Evolutionary conservation across 805 yeast genomes (phyloP).

Genomic region (Huiozyma naganishii): DNA sequence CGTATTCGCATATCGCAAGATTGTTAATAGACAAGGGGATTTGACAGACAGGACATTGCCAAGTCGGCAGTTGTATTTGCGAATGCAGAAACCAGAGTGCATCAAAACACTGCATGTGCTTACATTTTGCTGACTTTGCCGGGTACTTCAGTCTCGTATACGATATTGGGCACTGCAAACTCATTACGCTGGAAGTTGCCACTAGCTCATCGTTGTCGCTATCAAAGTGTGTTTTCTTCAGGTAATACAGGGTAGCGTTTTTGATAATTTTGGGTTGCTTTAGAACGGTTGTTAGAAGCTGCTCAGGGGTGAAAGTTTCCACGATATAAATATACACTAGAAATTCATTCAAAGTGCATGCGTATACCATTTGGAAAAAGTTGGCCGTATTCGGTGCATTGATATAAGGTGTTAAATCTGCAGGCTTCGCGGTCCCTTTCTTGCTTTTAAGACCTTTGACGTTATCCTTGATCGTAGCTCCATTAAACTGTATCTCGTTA

Average conservation of each 20-base stretch:
- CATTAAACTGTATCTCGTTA: constrained; percentile 54
- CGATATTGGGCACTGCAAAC: constrained; percentile 72
- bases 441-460: constrained; percentile 44
- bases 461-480: constrained; percentile 43
- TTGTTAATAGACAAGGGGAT: constrained; percentile 40
- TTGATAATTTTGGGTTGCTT: constrained; percentile 39
- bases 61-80: constrained; percentile 70
- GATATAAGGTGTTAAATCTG: constrained; percentile 49
- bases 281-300: constrained; percentile 22
- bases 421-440: constrained; percentile 39
- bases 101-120: constrained; percentile 88
- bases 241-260: constrained; percentile 38
- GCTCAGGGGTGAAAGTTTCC: constrained; percentile 33
- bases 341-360: constrained; percentile 39
- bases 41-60: constrained; percentile 84
- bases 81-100: constrained; percentile 59
- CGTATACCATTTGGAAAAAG: constrained; percentile 41
- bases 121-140: constrained; percentile 56
- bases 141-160: constrained; percentile 63
- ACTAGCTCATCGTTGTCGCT: constrained; percentile 61
- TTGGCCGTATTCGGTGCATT: constrained; percentile 27
- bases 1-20: constrained; percentile 66
- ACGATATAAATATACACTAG: constrained; percentile 51
- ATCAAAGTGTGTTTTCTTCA: constrained; percentile 30
- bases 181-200: constrained; percentile 52